Percentiles rank a stretch among this genome's conserved stretches.
These are phyloP conservation scores for Penicillium subrubescens DNA, from an alignment of 495 filamentous ascomycete genomes.

Conservation along the genomic window DNA sequence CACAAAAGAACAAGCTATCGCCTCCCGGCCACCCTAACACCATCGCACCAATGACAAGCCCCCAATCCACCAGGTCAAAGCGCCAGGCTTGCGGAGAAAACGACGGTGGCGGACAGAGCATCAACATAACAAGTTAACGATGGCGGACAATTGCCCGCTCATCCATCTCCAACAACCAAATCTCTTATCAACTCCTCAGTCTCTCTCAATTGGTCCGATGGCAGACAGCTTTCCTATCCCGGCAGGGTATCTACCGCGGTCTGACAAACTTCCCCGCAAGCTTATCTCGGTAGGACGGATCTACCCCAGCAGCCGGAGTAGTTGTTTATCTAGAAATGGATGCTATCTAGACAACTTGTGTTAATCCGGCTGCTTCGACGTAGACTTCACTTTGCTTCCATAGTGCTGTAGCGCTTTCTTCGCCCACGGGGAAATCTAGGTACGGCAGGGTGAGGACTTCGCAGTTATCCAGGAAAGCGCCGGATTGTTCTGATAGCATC, in stretches of 20 bases:
- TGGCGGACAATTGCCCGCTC: slow-evolving; percentile 20
- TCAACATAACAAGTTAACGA: not conserved
- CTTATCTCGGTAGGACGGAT: not conserved
- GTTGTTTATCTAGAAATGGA: too few relatives aligned
- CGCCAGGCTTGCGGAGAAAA: slow-evolving; percentile 2
- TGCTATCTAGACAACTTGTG: not conserved
- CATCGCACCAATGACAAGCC: slow-evolving; percentile 1
- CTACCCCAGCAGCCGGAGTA: not conserved
- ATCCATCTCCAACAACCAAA: not conserved
- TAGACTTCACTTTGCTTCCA: slow-evolving; percentile 55
- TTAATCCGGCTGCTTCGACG: slow-evolving; percentile 27
- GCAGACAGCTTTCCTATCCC: not conserved
- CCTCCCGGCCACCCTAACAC: not conserved
- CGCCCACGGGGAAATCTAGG: slow-evolving; percentile 35
- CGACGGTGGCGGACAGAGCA: not conserved
- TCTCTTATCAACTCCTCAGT: slow-evolving; percentile 6
- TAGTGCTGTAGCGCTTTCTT: slow-evolving; percentile 40
- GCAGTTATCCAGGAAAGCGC: slow-evolving; percentile 37
- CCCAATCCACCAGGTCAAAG: slow-evolving; percentile 10
- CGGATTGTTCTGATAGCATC: slow-evolving; percentile 21
- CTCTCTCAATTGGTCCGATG: not conserved
- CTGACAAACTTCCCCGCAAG: not conserved
- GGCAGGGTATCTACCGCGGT: not conserved
- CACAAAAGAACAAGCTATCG: slow-evolving; percentile 6
- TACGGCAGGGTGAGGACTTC: slow-evolving; percentile 25